Base-by-base conservation (phyloP, 805 yeast species). In the Lachancea quebecensis region DNA sequence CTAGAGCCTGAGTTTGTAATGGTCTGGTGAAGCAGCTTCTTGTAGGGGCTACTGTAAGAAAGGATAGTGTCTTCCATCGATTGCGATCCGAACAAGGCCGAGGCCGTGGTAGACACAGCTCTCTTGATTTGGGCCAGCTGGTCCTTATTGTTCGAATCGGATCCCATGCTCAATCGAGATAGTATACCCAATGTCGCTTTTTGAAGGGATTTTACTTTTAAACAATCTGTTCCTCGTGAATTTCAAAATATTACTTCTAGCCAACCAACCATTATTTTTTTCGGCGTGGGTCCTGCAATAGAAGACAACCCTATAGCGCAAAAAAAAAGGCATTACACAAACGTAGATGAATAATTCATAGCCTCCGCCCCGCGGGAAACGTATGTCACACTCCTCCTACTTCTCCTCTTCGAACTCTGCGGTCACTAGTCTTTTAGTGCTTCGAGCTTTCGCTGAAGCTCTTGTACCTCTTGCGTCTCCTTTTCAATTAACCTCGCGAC, bases 91-190 rank as follows among this genome's bases (percentile, higher is more conserved):
- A 77, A 72, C 21, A 78, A 51, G 1, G 75, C 78, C 9, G 80
- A 71, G 1, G 82, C 82, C 1, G 82, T 77, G 2, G 79, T 71
- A 0, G 79, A 73, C 37, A 78, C 69, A 2, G 79, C 74, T 48
- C 68, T 71, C 10, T 77, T 70, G 35, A 75, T 52, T 45, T 70
- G 59, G 10, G 68, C 47, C 7, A 72, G 34, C 29, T 57, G 55
- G 27, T 58, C 61, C 42, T 55, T 54, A 17, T 46, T 38, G 41
- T 27, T 38, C 15, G 48, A 38, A 14, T 38, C 60, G 37, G 42
- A 27, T 17, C 40, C 38, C 46, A 43, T 43, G 33, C 32, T 30
- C 38, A 17, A n/a, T 14, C 5, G 12, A 9, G 33, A 4, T 30
- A 5, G 33, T 14, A 12, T 12, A 11, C 8, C 33, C 14, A 30